Percentiles rank a stretch among this genome's conserved stretches.
Conservation (phyloP, 176 grass and related monocot genomes). For the Oryza glumipatula region DNA sequence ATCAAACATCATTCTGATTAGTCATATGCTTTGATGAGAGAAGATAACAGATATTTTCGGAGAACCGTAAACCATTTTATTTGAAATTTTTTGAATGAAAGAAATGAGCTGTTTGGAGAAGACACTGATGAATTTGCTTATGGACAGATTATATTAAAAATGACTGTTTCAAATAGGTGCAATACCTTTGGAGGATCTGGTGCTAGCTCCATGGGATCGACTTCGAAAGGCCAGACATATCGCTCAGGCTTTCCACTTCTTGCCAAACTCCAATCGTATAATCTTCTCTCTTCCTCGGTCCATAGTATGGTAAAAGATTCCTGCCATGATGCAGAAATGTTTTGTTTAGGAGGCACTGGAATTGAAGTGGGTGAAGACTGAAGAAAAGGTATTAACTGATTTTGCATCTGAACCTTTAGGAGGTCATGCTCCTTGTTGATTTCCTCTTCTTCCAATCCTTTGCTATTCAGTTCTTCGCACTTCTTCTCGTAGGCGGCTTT, state of each 20-base stretch:
- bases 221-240: conserved; percentile 93
- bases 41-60: not conserved
- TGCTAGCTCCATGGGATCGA: conserved; percentile 56
- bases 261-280: conserved; percentile 95
- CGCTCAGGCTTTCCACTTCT: conserved; percentile 76
- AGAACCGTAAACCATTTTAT: not conserved
- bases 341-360: not conserved
- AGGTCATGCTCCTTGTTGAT: conserved; percentile 61
- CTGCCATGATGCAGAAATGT: conserved; percentile 41
- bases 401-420: conserved; percentile 58
- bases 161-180: conserved; percentile 22
- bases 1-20: not conserved
- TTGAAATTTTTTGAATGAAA: not conserved
- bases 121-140: not conserved
- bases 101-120: conserved; percentile 2
- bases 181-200: conserved; percentile 65
- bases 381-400: not conserved
- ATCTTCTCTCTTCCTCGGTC: conserved; percentile 79
- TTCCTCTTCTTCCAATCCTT: conserved; percentile 78
- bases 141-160: not conserved
- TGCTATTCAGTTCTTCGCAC: conserved; percentile 73
- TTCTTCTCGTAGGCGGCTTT: conserved; percentile 66
- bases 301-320: conserved; percentile 87
- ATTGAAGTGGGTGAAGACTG: not conserved
- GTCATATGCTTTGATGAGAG: not conserved